Base-by-base conservation (phyloP, 2,329 filamentous ascomycete genomes). In the Polychaeton citri region DNA sequence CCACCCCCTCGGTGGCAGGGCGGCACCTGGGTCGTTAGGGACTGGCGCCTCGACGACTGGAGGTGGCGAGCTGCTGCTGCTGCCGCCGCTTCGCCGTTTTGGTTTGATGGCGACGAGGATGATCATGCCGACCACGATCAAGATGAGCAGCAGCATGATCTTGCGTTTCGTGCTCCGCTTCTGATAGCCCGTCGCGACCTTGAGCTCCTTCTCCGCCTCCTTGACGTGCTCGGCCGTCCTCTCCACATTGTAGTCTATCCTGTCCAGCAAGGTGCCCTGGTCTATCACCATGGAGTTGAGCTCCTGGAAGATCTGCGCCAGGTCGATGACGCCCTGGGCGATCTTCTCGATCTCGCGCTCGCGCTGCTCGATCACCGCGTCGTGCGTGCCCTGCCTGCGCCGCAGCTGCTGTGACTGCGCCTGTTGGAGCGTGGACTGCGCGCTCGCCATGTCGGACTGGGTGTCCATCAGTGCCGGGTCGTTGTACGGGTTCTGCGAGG, bases 321-420 rank as follows among this genome's bases (percentile, higher is more conserved):
- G 68, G 55, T 96, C 88, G 52, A 98, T 96, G 59, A 98, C 96
- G 39, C 90, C 88, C 56, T 95, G 87, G 2, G 90, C 90, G 44
- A 98, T 98, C 49, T 95, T 87, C 54, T 93, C 92, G 51, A 98
- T 98, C 60, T 96, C 90, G 28, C 82, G 79, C 61, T 98, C 90
- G 44, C 90, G 82, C 58, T 96, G 90, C 42, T 79, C 74, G 48
- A 98, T 96, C 24, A 76, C 76, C 2, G 78, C 69, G 54, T 96
- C 88, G 53, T 92, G 86, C n/a, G 53, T 42, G 30, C 65, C 64
- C 39, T 78, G 80, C 39, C 78, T 74, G 19, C 81, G 63, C 38
- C 74, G 70, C 46, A 72, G 72, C 51, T 61, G 57, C 37, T 59
- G 57, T 35, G 58, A 68, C 59, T 81, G 74, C 1, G 84, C 83